These are phyloP conservation scores for Canavalia gladiata DNA, from an alignment of 306 rosid species.

Conservation along the genomic window DNA sequence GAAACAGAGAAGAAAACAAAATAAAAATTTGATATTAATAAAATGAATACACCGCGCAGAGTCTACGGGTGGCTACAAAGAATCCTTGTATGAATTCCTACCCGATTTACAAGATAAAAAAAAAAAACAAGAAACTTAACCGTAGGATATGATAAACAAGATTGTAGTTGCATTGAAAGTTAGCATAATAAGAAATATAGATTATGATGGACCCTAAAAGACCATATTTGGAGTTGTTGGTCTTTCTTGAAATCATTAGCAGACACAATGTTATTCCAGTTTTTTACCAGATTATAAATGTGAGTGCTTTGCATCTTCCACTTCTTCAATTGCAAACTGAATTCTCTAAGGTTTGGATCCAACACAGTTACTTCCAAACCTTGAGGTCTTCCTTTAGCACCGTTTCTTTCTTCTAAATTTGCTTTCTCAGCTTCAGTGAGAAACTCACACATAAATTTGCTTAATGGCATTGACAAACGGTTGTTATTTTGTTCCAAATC, in stretches of 20 bases:
- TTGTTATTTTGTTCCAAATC: background rate
- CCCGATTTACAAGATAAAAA: too few relatives aligned
- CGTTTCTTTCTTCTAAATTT: background rate
- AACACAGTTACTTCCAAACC: background rate
- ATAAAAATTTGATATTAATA: too few relatives aligned
- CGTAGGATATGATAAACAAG: too few relatives aligned
- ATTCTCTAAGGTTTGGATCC: background rate
- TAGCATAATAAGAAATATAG: background rate
- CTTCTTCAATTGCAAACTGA: background rate
- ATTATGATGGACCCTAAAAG: background rate
- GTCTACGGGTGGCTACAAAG: too few relatives aligned
- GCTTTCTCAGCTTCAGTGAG: background rate
- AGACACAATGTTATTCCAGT: background rate
- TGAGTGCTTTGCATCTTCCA: background rate
- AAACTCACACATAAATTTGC: background rate
- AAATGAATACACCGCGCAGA: too few relatives aligned
- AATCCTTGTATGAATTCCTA: too few relatives aligned
- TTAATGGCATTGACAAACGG: background rate
- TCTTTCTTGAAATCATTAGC: background rate
- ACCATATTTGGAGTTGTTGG: background rate
- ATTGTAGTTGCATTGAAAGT: background rate
- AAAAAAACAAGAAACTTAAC: too few relatives aligned
- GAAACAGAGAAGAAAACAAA: too few relatives aligned
- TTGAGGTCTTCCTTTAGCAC: too few relatives aligned
- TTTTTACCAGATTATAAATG: background rate